phyloP scores from a whole-genome alignment of 805 yeast genomes.

The Yamadazyma phyllophila region DNA sequence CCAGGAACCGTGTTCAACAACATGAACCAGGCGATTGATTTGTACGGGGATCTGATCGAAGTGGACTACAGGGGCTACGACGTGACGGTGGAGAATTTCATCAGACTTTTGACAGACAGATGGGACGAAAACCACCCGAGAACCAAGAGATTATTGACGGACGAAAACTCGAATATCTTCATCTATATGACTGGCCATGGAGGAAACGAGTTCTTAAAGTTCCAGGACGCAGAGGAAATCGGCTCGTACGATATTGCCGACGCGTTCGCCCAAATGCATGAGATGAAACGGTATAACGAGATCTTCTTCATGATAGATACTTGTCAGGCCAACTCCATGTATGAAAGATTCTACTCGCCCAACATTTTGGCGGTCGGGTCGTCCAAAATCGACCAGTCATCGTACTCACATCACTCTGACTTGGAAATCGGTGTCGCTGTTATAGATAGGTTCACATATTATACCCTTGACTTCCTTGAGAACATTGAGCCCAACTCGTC shows the following conservation, averaged over 20 bases:
- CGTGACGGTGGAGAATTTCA: constrained; percentile 94
- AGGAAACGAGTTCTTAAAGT: constrained; percentile 94
- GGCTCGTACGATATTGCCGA: constrained; percentile 95
- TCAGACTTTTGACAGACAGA: constrained; percentile 88
- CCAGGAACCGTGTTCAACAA: constrained; percentile 96
- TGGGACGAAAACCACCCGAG: constrained; percentile 95
- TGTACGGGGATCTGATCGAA: constrained; percentile 92
- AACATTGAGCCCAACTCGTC: constrained; percentile 72
- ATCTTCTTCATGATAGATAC: constrained; percentile 97
- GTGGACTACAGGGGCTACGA: constrained; percentile 98
- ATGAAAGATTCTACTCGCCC: constrained; percentile 86
- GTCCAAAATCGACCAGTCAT: constrained; percentile 79
- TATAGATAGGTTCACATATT: constrained; percentile 93
- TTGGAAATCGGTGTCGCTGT: constrained; percentile 96
- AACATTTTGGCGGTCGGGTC: constrained; percentile 92
- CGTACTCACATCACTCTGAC: constrained; percentile 95
- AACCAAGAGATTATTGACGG: constrained; percentile 85
- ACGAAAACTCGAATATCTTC: constrained; percentile 90
- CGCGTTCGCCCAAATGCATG: constrained; percentile 96
- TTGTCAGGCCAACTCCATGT: constrained; percentile 98
- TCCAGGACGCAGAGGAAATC: constrained; percentile 98
- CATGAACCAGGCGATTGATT: constrained; percentile 85
- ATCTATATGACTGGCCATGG: constrained; percentile 98
- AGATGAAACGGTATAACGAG: constrained; percentile 91
- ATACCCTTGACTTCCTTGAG: constrained; percentile 85